These are phyloP conservation scores for Vitis vinifera DNA, from an alignment of 164 flowering plant genomes.

Conservation along the genomic window ASM3070453v1 NC_081811.1:31023501-31024000, in stretches of 20 bases:
- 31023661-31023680: slow-evolving; percentile 16
- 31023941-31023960: slow-evolving; percentile 5
- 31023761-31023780: slow-evolving; percentile 59
- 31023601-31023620: slow-evolving; percentile 66
- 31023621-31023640: slow-evolving; percentile 32
- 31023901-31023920: slow-evolving; percentile 59
- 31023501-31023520: slow-evolving; percentile 69
- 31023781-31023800: slow-evolving; percentile 2
- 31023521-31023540: slow-evolving; percentile 26
- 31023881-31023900: slow-evolving; percentile 70
- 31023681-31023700: slow-evolving; percentile 12
- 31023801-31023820: not conserved
- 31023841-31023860: slow-evolving; percentile 73
- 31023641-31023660: slow-evolving; percentile 18
- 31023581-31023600: slow-evolving; percentile 60
- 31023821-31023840: not conserved
- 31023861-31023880: slow-evolving; percentile 84
- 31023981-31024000: not conserved
- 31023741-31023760: slow-evolving; percentile 79
- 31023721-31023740: slow-evolving; percentile 28
- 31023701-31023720: slow-evolving; percentile 13
- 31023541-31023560: slow-evolving; percentile 18
- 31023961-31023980: not conserved
- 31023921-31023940: slow-evolving; percentile 47
- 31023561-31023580: slow-evolving; percentile 20